Evolutionary conservation across 2,329 filamentous ascomycete species (phyloP).

Genomic region (Exophiala calicioides): DNA sequence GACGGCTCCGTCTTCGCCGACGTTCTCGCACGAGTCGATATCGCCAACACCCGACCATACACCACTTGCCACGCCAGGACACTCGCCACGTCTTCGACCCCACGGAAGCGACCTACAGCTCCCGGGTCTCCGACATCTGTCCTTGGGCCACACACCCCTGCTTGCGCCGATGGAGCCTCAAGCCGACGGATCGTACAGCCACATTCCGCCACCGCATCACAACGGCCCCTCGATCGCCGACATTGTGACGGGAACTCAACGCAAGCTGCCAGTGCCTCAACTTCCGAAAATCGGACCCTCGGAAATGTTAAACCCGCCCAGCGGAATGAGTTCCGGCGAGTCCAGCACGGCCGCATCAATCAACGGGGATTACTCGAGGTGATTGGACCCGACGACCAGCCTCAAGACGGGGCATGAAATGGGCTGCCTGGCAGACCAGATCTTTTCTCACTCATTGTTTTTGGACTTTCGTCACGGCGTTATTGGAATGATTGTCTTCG

Average conservation of each 20-base stretch:
- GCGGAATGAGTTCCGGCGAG: slow-evolving; percentile 70
- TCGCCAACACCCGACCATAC: slow-evolving; percentile 97
- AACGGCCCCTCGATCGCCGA: slow-evolving; percentile 81
- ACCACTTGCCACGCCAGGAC: slow-evolving; percentile 93
- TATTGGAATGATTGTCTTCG: slow-evolving; percentile 1
- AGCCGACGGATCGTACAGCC: slow-evolving; percentile 59
- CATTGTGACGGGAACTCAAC: slow-evolving; percentile 88
- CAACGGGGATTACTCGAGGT: slow-evolving; percentile 57
- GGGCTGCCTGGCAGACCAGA: no score
- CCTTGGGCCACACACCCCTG: slow-evolving; percentile 65
- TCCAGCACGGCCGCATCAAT: slow-evolving; percentile 78
- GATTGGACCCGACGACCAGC: no score
- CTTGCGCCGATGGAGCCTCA: slow-evolving; percentile 71
- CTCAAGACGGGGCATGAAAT: no score
- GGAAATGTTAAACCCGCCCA: slow-evolving; percentile 71
- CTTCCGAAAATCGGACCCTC: slow-evolving; percentile 84
- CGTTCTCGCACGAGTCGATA: slow-evolving; percentile 91
- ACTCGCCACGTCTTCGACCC: slow-evolving; percentile 86
- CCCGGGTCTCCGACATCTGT: slow-evolving; percentile 77
- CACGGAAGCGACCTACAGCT: slow-evolving; percentile 75
- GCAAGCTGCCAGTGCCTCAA: slow-evolving; percentile 88
- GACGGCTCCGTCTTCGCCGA: slow-evolving; percentile 91
- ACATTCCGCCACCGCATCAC: slow-evolving; percentile 53
- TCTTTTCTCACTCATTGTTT: slow-evolving; percentile 4
- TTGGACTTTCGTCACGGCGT: slow-evolving; percentile 2